Percentiles rank a stretch among this genome's conserved stretches.
Evolutionary conservation across 441 rosid genomes (phyloP).

Genomic region (Adansonia madagascariensis): DNA sequence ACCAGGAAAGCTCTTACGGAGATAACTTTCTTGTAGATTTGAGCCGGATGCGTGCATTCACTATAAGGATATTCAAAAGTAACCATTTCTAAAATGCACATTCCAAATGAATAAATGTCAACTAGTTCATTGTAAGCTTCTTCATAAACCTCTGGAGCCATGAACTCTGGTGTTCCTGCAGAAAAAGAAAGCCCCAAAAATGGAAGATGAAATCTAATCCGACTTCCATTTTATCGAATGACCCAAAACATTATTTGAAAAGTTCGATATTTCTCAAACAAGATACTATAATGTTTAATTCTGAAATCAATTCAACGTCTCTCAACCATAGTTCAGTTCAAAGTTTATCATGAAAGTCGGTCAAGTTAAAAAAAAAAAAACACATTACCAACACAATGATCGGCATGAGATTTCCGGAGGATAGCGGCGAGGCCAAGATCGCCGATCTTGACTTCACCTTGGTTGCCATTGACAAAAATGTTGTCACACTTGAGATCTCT

Average conservation of each 20-base stretch:
- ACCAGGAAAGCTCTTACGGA: conserved; percentile 63
- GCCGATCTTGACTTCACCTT: conserved; percentile 96
- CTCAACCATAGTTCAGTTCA: conserved; percentile 16
- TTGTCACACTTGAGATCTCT: conserved; percentile 99
- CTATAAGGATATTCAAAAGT: conserved; percentile 94
- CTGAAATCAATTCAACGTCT: background rate
- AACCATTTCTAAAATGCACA: conserved; percentile 96
- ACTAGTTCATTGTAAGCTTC: conserved; percentile 92
- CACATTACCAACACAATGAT: conserved; percentile 82
- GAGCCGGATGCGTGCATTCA: conserved; percentile 89
- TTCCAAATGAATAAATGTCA: conserved; percentile 93
- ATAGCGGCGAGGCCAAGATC: conserved; percentile 97
- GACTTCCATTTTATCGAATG: conserved; percentile 16
- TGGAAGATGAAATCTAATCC: conserved; percentile 22
- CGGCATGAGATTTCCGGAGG: conserved; percentile 81
- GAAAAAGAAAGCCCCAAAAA: conserved; percentile 30
- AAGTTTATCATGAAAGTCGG: too few relatives aligned
- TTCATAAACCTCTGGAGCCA: conserved; percentile 98
- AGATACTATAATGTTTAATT: background rate
- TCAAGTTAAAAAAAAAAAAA: background rate
- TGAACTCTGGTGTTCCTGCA: conserved; percentile 94
- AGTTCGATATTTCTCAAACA: background rate
- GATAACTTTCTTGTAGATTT: conserved; percentile 95
- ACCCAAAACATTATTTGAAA: background rate
- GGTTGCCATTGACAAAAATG: conserved; percentile 92